These are phyloP conservation scores for Lentinula guzmanii DNA, from an alignment of 768 basidiomycete genomes.

Conservation along the genomic window DNA sequence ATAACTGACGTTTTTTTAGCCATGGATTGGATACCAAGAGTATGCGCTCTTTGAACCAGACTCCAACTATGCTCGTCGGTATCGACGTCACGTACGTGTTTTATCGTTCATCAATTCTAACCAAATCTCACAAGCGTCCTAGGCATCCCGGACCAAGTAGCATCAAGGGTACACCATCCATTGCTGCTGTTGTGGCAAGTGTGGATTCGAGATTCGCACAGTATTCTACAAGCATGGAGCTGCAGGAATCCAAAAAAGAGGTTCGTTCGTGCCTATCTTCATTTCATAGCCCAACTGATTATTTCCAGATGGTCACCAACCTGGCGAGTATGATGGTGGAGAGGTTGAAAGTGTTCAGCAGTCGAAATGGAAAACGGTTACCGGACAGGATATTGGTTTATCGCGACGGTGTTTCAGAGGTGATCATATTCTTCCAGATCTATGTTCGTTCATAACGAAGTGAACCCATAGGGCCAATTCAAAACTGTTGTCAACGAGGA, in stretches of 20 bases:
- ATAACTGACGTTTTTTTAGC: constrained; percentile 16
- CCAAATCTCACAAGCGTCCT: constrained; percentile 36
- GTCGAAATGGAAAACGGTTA: constrained; percentile 37
- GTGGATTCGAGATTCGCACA: constrained; percentile 58
- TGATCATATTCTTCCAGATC: constrained; percentile 16
- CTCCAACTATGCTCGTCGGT: constrained; percentile 75
- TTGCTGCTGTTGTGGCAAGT: constrained; percentile 83
- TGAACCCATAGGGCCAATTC: constrained; percentile 65
- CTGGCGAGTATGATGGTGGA: constrained; percentile 62
- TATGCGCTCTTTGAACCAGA: constrained; percentile 53
- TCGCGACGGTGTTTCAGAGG: constrained; percentile 82
- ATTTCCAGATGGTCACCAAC: constrained; percentile 64
- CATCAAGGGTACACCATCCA: constrained; percentile 68
- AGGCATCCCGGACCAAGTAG: constrained; percentile 71
- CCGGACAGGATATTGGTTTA: constrained; percentile 69
- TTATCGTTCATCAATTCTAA: constrained; percentile 35
- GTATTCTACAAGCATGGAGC: constrained; percentile 67
- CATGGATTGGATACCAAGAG: constrained; percentile 42
- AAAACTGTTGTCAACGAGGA: constrained; percentile 56
- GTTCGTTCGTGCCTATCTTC: constrained; percentile 25
- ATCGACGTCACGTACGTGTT: constrained; percentile 48
- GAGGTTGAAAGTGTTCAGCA: constrained; percentile 48
- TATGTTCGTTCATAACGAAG: constrained; percentile 11
- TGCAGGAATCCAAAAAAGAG: constrained; percentile 76
- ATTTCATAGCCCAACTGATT: background rate